These are phyloP conservation scores for Mycena venus DNA, from an alignment of 768 basidiomycete species.

Conservation along the genomic window DNA sequence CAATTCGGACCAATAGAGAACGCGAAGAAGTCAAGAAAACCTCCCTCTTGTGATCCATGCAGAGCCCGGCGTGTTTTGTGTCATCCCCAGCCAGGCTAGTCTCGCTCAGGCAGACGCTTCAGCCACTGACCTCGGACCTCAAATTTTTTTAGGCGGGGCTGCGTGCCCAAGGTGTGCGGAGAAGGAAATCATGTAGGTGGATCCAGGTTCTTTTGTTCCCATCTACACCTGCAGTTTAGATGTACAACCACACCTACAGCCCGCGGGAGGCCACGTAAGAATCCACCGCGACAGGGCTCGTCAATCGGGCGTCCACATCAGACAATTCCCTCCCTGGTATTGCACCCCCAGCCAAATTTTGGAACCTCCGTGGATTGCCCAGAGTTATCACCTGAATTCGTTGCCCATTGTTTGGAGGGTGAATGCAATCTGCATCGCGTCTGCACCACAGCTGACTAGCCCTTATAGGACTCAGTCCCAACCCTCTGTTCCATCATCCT, in stretches of 20 bases:
- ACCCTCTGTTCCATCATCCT: neutral
- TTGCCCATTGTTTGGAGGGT: slow-evolving; percentile 26
- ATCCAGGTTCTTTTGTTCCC: neutral
- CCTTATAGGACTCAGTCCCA: neutral
- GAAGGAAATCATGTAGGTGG: neutral
- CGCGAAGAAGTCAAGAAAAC: slow-evolving; percentile 1
- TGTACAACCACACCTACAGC: neutral
- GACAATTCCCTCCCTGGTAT: neutral
- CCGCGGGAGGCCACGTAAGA: neutral
- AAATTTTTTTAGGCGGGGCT: too few relatives aligned
- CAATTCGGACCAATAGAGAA: too few relatives aligned
- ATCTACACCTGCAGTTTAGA: neutral
- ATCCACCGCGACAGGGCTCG: too few relatives aligned
- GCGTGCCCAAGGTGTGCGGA: neutral
- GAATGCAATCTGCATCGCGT: neutral
- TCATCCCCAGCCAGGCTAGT: slow-evolving; percentile 10
- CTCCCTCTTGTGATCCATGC: neutral
- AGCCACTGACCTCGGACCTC: too few relatives aligned
- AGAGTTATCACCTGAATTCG: slow-evolving; percentile 7
- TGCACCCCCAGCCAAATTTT: neutral
- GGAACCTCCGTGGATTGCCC: neutral
- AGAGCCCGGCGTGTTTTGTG: slow-evolving; percentile 9
- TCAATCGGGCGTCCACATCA: neutral
- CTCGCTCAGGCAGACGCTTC: too few relatives aligned
- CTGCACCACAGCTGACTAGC: neutral